Evolutionary conservation across 192 early-diverging fungal genomes (phyloP), one percentile per base, ranked within the genome.

Genomic region (Rhizoclosmatium globosum): DNA sequence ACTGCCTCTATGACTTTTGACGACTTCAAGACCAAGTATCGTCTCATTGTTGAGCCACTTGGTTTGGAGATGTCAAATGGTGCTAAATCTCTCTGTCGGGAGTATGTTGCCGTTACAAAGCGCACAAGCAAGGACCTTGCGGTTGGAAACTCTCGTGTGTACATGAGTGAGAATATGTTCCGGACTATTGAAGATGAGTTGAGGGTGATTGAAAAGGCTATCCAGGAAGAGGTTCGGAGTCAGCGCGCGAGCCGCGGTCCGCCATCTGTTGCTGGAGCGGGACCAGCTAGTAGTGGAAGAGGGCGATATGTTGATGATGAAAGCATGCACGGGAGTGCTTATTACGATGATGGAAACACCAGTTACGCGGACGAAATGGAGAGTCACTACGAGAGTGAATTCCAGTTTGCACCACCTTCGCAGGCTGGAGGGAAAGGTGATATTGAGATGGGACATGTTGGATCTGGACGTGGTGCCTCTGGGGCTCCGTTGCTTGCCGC

Each of bases 21-120:
- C 6, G 89, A 93, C 23, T 96, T 97, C 71, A 78, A 94, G 11
- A 73, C 80, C 19, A 89, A 93, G n/a, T 97, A 94, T 77, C 82
- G 84, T 44, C 80, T 85, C 0, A 87, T 94, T 3, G 79, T 92
- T 2, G 83, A 82, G 47, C 85, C 85, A 11, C 74, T 87, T 60
- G 45, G 74, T 3, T 58, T 87, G 71, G 81, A 84, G 46, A 67
- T 75, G 46, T 61, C 48, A n/a, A 72, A 59, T 43, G 83, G 81
- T 2, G 77, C 69, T 6, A 84, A 82, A 73, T 67, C 66, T 9
- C 68, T 73, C 48, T 80, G 78, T 53, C 73, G 79, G 23, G 85
- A 82, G 41, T 87, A 82, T 66, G 81, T 81, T 11, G 47, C 75
- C 57, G 62, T 65, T 39, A 76, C 79, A 23, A 74, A 82, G 6